A percentile compares a stretch with the other conserved stretches of the same genome.
Evolutionary conservation across 2,329 filamentous ascomycete genomes (phyloP).

Genomic region (Phyllosticta paracitricarpa): DNA sequence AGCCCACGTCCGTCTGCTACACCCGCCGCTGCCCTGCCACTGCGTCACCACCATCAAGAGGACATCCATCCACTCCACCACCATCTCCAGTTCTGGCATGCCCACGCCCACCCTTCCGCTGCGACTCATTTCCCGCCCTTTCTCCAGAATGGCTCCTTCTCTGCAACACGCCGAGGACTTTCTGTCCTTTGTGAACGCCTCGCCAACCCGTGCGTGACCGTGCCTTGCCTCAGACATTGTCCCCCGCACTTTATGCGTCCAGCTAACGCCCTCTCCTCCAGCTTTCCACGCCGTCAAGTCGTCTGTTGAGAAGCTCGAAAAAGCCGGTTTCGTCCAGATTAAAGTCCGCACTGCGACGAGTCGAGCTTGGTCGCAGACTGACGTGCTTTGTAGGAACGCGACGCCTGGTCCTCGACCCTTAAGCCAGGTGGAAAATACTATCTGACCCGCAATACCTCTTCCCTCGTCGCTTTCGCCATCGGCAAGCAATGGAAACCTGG

Average conservation of each 20-base stretch:
- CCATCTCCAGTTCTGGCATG: background rate
- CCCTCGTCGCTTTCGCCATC: constrained; percentile 85
- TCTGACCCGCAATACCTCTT: constrained; percentile 85
- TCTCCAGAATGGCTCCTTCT: constrained; percentile 24
- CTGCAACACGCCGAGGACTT: constrained; percentile 62
- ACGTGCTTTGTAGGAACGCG: constrained; percentile 54
- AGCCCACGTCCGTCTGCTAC: background rate
- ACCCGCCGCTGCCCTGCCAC: constrained; percentile 10
- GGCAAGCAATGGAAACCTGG: constrained; percentile 85
- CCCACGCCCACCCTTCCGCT: constrained; percentile 8
- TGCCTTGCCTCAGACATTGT: constrained; percentile 3
- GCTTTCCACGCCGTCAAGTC: constrained; percentile 90
- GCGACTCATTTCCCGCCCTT: constrained; percentile 12
- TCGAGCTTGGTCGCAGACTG: background rate
- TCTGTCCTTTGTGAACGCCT: constrained; percentile 86
- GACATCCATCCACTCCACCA: constrained; percentile 12
- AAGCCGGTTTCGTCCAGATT: constrained; percentile 79
- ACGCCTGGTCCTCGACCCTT: constrained; percentile 73
- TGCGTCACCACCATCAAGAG: constrained; percentile 13
- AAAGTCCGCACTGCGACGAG: constrained; percentile 38
- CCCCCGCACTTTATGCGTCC: background rate
- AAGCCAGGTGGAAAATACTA: constrained; percentile 91
- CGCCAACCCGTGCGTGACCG: constrained; percentile 62
- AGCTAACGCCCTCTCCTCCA: constrained; percentile 28
- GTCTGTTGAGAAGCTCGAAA: constrained; percentile 63